Evolutionary conservation across 176 grass and related monocot genomes (phyloP).

Genomic region (Oryza australiensis): DNA sequence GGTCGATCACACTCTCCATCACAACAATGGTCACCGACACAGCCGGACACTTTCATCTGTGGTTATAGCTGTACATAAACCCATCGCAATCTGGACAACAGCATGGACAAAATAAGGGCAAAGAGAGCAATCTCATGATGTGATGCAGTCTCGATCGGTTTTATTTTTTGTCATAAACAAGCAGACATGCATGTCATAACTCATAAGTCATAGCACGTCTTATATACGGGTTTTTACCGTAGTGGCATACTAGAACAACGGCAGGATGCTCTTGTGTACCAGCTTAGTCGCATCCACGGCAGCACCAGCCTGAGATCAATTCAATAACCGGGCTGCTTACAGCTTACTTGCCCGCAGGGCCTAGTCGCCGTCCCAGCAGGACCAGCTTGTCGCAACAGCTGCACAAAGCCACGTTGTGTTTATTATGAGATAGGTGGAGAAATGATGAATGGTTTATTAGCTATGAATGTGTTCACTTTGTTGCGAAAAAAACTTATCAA

Average conservation of each 20-base stretch:
- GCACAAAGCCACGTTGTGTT: constrained; percentile 13
- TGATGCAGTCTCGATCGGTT: background rate
- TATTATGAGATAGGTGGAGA: background rate
- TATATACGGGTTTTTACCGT: background rate
- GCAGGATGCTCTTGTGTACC: background rate
- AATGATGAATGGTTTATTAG: constrained; percentile 2
- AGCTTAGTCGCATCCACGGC: background rate
- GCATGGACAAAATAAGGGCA: background rate
- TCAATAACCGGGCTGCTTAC: background rate
- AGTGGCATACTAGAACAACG: background rate
- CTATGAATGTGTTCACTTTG: no score
- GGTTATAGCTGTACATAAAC: background rate
- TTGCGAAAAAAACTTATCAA: no score
- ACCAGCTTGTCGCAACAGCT: constrained; percentile 65
- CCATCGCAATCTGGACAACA: background rate
- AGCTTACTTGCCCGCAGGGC: constrained; percentile 26
- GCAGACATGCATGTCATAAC: background rate
- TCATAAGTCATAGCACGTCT: background rate
- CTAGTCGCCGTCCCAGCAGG: constrained; percentile 49
- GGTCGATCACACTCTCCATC: background rate
- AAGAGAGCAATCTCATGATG: background rate
- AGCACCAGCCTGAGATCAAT: background rate
- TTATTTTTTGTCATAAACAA: constrained; percentile 26
- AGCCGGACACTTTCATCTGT: background rate
- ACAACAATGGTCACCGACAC: constrained; percentile 28